A percentile compares a stretch with the other conserved stretches of the same genome.
Evolutionary conservation across 176 grass and related monocot species (phyloP).

Genomic region (Zea mays): DNA sequence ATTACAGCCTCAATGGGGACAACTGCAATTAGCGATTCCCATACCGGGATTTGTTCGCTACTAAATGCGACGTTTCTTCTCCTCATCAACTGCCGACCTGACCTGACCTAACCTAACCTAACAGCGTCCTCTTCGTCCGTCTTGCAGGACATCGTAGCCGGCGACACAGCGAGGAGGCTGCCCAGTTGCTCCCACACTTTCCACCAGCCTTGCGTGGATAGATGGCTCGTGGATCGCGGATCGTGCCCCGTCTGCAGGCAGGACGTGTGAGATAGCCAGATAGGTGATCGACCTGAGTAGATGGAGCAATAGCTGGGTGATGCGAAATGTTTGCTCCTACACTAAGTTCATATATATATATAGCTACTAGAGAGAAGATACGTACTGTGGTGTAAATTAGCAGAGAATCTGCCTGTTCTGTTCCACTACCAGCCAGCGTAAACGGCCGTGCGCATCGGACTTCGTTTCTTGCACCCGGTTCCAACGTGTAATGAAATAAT

Average conservation of each 20-base stretch:
- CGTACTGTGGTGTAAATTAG: constrained; percentile 30
- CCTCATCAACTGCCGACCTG: not conserved
- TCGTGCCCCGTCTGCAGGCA: constrained; percentile 87
- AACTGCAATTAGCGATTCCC: constrained; percentile 22
- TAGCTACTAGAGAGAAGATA: not conserved
- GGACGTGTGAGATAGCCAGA: constrained; percentile 39
- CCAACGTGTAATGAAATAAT: constrained; percentile 26
- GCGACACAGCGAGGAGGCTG: constrained; percentile 66
- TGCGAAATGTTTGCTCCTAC: constrained; percentile 17
- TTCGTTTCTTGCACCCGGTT: not conserved
- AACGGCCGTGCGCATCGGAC: not conserved
- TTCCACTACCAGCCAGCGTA: constrained; percentile 12
- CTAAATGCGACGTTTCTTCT: constrained; percentile 35
- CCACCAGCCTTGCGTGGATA: constrained; percentile 74
- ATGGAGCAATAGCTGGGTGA: constrained; percentile 3
- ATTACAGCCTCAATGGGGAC: constrained; percentile 2
- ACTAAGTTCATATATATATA: not conserved
- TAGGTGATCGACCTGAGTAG: not conserved
- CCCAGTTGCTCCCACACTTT: constrained; percentile 73
- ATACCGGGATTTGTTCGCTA: constrained; percentile 43
- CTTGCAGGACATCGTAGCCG: constrained; percentile 59
- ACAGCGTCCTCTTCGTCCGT: not conserved
- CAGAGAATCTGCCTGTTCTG: constrained; percentile 8
- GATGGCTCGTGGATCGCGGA: constrained; percentile 64
- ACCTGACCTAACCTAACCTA: no score